Evolutionary conservation across 2,329 filamentous ascomycete genomes (phyloP), one percentile per base, ranked within the genome.

Genomic region (Penicillium concentricum): DNA sequence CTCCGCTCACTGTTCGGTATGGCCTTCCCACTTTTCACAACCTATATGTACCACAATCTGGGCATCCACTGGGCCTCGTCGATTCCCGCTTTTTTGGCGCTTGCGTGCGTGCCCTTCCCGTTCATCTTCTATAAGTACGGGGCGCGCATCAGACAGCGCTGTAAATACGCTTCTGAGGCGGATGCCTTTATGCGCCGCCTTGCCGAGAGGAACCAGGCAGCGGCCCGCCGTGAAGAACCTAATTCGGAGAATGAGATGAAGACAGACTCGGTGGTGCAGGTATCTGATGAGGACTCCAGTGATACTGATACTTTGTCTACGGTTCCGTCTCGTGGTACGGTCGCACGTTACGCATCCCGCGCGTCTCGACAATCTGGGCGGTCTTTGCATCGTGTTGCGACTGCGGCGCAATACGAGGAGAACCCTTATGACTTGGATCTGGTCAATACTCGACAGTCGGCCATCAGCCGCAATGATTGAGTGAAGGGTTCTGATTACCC

Each of bases 391-490:
- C 63, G 61, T 12, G 51, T 39, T 18, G 57, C 54, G 5, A 62
- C 62, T 43, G 65, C 62, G 15, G 60, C 63, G 32, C 61, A 62
- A 26, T 78, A 79, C 47, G 76, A 78, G 16, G 74, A 69, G 8
- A 78, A 77, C 49, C 76, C 76, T 3, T 79, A 74, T 57, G 75
- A 76, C 56, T 69, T 78, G 56, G 76, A 79, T 54, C 70, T 76
- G n/a, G 75, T 78, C 47, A 73, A 79, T 61, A 78, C 76, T 4
- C 68, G 63, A 16, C 56, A 67, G 34, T 69, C 65, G 12, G 61
- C 55, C 20, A 62, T 68, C 10, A 64, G 63, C 35, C 54, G 54
- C n/a, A 56, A 61, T 20, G 48, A 56, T 30, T 63, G 51, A 62
- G 16, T 16, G 9, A 20, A 20, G 9, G 16, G 32, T 16, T 16